phyloP scores from a whole-genome alignment of 495 filamentous ascomycete species.

The Lasiosphaeria miniovina region DNA sequence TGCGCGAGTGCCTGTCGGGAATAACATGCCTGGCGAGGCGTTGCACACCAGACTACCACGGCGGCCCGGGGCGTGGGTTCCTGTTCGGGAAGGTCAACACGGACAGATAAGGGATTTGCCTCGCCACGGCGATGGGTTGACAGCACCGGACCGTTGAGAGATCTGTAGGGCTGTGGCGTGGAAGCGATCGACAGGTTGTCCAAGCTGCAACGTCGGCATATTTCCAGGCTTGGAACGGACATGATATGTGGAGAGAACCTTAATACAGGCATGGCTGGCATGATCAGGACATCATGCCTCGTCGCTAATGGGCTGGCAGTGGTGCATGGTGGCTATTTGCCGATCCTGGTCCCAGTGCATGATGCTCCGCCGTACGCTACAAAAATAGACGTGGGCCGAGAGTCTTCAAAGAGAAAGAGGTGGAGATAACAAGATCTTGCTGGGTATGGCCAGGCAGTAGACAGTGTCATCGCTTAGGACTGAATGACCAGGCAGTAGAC shows the following conservation, averaged over 20 bases:
- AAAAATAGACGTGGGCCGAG: neutral
- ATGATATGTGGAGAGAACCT: neutral
- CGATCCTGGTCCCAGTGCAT: neutral
- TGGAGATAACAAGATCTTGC: neutral
- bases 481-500: too few relatives aligned
- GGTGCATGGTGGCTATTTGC: neutral
- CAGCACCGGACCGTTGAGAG: neutral
- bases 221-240: neutral
- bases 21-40: neutral
- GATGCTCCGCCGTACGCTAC: neutral
- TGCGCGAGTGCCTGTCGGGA: neutral
- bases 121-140: neutral
- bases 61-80: neutral
- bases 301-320: neutral
- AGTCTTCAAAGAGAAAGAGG: neutral
- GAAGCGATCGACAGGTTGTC: neutral
- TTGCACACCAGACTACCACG: neutral
- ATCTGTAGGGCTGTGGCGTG: neutral
- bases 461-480: too few relatives aligned
- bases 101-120: neutral
- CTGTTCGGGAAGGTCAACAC: neutral
- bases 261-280: neutral
- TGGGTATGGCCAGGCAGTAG: neutral
- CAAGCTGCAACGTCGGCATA: neutral
- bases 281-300: neutral